Evolutionary conservation across 352 stramenopile species (phyloP), one percentile per base, ranked within the genome.

Genomic region (Pythium diclinum): DNA sequence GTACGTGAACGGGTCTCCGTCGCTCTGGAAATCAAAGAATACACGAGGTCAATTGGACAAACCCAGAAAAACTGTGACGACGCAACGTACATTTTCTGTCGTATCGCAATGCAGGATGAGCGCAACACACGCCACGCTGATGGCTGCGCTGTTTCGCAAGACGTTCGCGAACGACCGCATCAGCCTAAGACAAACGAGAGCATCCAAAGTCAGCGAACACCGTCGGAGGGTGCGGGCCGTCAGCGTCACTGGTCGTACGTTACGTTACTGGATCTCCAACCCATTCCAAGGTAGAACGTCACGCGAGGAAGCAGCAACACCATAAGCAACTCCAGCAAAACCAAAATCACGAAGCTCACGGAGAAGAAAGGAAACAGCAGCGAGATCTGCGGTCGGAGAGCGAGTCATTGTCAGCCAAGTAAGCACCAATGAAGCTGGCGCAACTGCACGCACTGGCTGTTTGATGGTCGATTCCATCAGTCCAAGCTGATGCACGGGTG

Each of bases 301-400:
- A 88, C 67, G 9, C 82, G 75, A 32, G 77, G 81, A 9, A 93
- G 65, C 30, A 85, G 78, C 6, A 89, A 71, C 57, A 75, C 73
- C 77, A 89, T 87, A 23, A 91, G 58, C 60, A 90, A 66, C 54
- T 95, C 84, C 9, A 95, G 73, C 2, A 83, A 52, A 21, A 90
- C 77, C 13, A 95, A 68, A 40, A 92, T 88, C 54, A 85, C 71
- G 46, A 95, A 89, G 60, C 78, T 92, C 23, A 83, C 78, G 10
- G 79, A 92, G 67, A 95, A 95, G 62, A 95, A 94, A 8, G 87
- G 87, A 32, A 95, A 92, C 14, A 95, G 59, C 13, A 95, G 72
- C 69, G 87, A 90, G 23, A 95, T 88, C 84, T 89, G 56, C 11
- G 44, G 25, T 28, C 21, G 3, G 33, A 51, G 5, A 34, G 51